Evolutionary conservation across 2,329 filamentous ascomycete genomes (phyloP).

Genomic region (Botrytis fabae): DNA sequence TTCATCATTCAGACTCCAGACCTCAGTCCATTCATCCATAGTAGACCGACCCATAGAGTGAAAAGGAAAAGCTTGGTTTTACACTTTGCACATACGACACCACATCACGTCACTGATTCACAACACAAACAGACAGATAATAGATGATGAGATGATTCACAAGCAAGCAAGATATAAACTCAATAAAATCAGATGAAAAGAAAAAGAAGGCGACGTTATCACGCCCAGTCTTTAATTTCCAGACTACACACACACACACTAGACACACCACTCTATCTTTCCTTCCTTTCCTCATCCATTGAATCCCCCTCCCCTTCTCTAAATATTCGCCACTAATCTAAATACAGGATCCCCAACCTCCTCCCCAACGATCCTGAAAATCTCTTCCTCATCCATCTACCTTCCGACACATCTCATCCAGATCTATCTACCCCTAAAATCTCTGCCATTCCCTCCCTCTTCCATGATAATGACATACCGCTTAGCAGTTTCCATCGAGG

Average conservation of each 20-base stretch:
- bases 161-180: neutral
- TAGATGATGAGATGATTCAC: neutral
- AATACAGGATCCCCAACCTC: neutral
- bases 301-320: neutral
- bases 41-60: neutral
- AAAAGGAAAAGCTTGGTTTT: neutral
- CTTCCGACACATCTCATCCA: neutral
- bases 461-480: neutral
- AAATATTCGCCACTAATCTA: neutral
- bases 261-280: neutral
- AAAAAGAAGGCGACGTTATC: neutral
- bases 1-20: neutral
- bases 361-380: neutral
- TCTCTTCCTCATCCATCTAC: neutral
- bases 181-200: neutral
- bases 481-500: neutral
- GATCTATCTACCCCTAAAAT: neutral
- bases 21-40: neutral
- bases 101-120: neutral
- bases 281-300: neutral
- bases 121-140: too few species aligned
- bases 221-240: neutral
- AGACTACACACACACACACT: neutral
- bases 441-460: neutral
- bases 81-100: neutral